These are phyloP conservation scores for Coemansia sp. DNA, from an alignment of 192 early-diverging fungal species.

Conservation along the genomic window DNA sequence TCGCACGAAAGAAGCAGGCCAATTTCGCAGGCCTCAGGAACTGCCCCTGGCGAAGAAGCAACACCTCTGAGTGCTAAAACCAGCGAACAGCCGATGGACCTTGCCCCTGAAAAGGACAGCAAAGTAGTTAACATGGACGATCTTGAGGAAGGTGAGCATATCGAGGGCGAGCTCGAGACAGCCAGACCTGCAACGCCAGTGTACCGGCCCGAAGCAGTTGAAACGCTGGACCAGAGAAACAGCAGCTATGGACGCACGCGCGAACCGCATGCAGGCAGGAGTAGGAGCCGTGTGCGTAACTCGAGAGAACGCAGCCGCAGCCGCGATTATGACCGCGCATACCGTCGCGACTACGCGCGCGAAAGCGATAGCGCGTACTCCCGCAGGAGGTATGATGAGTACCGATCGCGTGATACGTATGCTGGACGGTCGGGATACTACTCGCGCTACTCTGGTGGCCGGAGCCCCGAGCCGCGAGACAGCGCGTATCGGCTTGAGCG, in stretches of 20 bases:
- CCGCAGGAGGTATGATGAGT: slow-evolving; percentile 33
- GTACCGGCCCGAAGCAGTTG: not conserved
- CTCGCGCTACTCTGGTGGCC: slow-evolving; percentile 21
- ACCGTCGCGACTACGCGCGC: slow-evolving; percentile 20
- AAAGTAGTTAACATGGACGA: slow-evolving; percentile 34
- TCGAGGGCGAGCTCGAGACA: slow-evolving; percentile 31
- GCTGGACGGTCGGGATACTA: slow-evolving; percentile 20
- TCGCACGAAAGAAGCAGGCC: slow-evolving; percentile 18
- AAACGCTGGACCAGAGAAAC: slow-evolving; percentile 7
- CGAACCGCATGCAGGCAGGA: slow-evolving; percentile 8
- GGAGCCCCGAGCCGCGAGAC: slow-evolving; percentile 32
- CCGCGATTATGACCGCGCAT: slow-evolving; percentile 5
- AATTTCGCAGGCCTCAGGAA: not conserved
- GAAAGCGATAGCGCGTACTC: slow-evolving; percentile 10
- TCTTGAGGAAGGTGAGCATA: slow-evolving; percentile 53
- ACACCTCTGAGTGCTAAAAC: not conserved
- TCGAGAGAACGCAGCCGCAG: slow-evolving; percentile 21
- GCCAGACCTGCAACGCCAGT: not conserved
- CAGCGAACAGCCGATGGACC: not conserved
- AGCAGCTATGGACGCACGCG: slow-evolving; percentile 17
- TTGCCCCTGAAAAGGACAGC: not conserved
- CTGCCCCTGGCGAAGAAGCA: not conserved
- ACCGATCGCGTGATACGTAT: slow-evolving; percentile 19
- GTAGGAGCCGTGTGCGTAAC: slow-evolving; percentile 4
- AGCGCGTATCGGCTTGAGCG: slow-evolving; percentile 32